Evolutionary conservation across 2,329 filamentous ascomycete species (phyloP).

Genomic region (Chaetomium olivaceum): DNA sequence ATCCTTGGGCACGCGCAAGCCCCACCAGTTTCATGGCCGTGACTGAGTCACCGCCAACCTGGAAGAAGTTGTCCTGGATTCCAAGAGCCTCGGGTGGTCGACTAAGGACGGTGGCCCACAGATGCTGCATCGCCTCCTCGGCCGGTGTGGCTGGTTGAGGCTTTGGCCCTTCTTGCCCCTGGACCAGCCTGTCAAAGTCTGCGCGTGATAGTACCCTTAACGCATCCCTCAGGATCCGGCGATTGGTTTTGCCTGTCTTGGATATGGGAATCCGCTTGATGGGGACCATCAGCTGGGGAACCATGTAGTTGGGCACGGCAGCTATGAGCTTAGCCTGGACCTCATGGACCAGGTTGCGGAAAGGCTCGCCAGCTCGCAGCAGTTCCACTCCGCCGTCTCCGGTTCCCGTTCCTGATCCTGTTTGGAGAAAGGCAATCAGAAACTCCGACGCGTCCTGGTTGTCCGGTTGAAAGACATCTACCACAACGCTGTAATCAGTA

Average conservation of each 20-base stretch:
- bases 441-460: neutral
- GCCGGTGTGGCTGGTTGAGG: neutral
- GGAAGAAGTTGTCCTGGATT: constrained; percentile 3
- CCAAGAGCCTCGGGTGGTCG: neutral
- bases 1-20: neutral
- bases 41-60: neutral
- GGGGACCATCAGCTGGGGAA: neutral
- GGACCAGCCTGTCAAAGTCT: neutral
- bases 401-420: constrained; percentile 1
- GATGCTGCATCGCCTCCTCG: constrained; percentile 2
- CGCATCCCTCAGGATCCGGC: neutral
- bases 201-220: constrained; percentile 2
- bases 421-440: constrained; percentile 4
- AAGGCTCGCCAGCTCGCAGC: neutral
- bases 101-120: neutral
- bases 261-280: neutral
- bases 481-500: neutral
- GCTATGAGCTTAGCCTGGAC: constrained; percentile 2
- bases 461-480: constrained; percentile 2
- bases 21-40: constrained; percentile 3
- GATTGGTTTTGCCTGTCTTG: constrained; percentile 1
- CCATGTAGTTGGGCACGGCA: constrained; percentile 1
- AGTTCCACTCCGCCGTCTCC: neutral
- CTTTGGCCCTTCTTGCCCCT: constrained; percentile 1
- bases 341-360: neutral